phyloP scores from a whole-genome alignment of 2,329 filamentous ascomycete genomes.

The Gnomoniopsis smithogilvyi region DNA sequence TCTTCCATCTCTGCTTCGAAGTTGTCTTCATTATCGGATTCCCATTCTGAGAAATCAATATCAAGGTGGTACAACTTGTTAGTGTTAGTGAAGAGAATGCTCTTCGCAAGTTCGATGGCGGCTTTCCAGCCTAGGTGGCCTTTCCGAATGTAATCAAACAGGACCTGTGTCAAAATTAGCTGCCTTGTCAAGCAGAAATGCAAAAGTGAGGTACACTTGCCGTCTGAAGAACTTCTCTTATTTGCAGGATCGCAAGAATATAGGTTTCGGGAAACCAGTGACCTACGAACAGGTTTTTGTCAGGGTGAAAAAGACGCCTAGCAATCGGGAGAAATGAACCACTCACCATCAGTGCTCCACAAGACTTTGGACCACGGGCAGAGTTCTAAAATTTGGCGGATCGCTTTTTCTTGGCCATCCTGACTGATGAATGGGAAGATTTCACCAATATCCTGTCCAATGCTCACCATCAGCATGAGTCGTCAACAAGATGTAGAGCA shows the following conservation, averaged over 20 bases:
- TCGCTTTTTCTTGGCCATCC: constrained; percentile 68
- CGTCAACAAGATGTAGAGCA: neutral
- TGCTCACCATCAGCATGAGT: neutral
- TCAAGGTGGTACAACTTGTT: constrained; percentile 70
- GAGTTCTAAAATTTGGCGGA: constrained; percentile 72
- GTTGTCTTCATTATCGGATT: constrained; percentile 20
- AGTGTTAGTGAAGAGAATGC: constrained; percentile 73
- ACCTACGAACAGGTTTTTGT: neutral
- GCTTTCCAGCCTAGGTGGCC: constrained; percentile 59
- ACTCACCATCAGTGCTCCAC: constrained; percentile 70
- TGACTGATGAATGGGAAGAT: constrained; percentile 77
- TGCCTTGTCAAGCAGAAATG: neutral
- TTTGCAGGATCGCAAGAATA: constrained; percentile 68
- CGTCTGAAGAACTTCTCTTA: constrained; percentile 65
- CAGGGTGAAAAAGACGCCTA: neutral
- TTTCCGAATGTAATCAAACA: constrained; percentile 64
- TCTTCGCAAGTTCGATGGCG: constrained; percentile 61
- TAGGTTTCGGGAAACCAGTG: constrained; percentile 79
- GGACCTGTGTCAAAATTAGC: constrained; percentile 43
- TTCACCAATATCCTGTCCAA: constrained; percentile 65
- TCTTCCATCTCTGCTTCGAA: constrained; percentile 15
- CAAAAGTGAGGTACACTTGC: constrained; percentile 38
- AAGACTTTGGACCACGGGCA: constrained; percentile 72
- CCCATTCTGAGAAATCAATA: constrained; percentile 36
- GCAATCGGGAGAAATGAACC: neutral